Evolutionary conservation across 345 rosid species (phyloP).

Genomic region (Hevea brasiliensis): DNA sequence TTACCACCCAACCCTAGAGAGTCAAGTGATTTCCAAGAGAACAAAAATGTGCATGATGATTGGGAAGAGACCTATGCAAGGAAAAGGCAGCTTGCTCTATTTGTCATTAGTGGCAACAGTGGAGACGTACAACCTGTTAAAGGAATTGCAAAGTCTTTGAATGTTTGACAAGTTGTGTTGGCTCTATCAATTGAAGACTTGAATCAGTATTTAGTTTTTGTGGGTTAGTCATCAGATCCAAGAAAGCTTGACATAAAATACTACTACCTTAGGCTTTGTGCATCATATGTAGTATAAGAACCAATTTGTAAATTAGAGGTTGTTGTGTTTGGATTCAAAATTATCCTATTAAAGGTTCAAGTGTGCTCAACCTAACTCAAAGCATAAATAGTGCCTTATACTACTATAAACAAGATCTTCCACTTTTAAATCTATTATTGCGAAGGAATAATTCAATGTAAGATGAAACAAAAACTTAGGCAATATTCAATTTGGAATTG

Average conservation of each 20-base stretch:
- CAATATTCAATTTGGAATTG: too few relatives aligned
- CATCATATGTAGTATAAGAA: slow-evolving; percentile 55
- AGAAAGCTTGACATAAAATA: slow-evolving; percentile 91
- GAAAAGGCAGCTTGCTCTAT: slow-evolving; percentile 74
- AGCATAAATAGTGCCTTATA: slow-evolving; percentile 76
- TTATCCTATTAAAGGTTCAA: slow-evolving; percentile 43
- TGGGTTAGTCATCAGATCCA: slow-evolving; percentile 71
- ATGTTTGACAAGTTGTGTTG: slow-evolving; percentile 94
- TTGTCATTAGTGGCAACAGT: slow-evolving; percentile 58
- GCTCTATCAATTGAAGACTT: slow-evolving; percentile 50
- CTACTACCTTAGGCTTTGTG: slow-evolving; percentile 81
- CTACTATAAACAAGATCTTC: too few relatives aligned
- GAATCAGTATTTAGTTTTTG: slow-evolving; percentile 71
- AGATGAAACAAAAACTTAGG: too few relatives aligned
- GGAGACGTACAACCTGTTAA: slow-evolving; percentile 64
- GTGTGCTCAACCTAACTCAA: slow-evolving; percentile 53
- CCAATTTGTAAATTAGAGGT: slow-evolving; percentile 37
- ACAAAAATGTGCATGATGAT: too few relatives aligned
- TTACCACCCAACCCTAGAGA: too few relatives aligned
- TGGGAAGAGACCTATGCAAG: slow-evolving; percentile 97
- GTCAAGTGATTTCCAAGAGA: too few relatives aligned
- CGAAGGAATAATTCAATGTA: too few relatives aligned
- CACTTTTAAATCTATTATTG: too few relatives aligned
- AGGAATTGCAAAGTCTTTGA: slow-evolving; percentile 71
- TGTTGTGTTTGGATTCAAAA: slow-evolving; percentile 39